Percentiles rank a stretch among this genome's conserved stretches.
phyloP scores from a whole-genome alignment of 1,139 yeast genomes.

The Yamadazyma friedrichii region DNA sequence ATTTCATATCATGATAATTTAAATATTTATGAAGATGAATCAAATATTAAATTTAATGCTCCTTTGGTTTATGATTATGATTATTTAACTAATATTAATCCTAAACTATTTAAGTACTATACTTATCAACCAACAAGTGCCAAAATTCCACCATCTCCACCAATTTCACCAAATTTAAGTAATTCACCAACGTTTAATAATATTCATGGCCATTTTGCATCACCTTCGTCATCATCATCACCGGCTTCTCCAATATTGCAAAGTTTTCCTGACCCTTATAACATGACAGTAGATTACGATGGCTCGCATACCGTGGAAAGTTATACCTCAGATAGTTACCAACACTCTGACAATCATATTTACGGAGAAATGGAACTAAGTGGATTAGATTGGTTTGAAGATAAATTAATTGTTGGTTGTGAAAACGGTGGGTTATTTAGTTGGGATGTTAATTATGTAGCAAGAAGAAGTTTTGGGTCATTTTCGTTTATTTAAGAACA shows the following conservation, averaged over 20 bases:
- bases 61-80: conserved; percentile 48
- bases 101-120: conserved; percentile 39
- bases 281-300: conserved; percentile 4
- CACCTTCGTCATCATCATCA: background rate
- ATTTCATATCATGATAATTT: conserved; percentile 11
- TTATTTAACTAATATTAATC: conserved; percentile 37
- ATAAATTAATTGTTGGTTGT: conserved; percentile 39
- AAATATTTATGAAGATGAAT: conserved; percentile 15
- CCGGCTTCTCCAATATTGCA: background rate
- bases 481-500: conserved; percentile 14
- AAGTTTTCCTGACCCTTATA: conserved; percentile 8
- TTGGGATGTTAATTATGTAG: conserved; percentile 42
- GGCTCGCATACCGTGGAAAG: background rate
- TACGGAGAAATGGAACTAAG: conserved; percentile 48
- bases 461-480: conserved; percentile 41
- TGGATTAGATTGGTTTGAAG: conserved; percentile 41
- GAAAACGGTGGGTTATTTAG: conserved; percentile 44
- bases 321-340: conserved; percentile 21
- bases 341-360: conserved; percentile 34
- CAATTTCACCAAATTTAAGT: background rate
- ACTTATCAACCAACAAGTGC: conserved; percentile 21
- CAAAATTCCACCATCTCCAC: background rate
- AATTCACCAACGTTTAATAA: background rate
- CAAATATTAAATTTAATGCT: conserved; percentile 25
- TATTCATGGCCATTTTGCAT: too few species aligned